Conservation (phyloP, 768 basidiomycete genomes). For the Gautieria morchelliformis region DNA sequence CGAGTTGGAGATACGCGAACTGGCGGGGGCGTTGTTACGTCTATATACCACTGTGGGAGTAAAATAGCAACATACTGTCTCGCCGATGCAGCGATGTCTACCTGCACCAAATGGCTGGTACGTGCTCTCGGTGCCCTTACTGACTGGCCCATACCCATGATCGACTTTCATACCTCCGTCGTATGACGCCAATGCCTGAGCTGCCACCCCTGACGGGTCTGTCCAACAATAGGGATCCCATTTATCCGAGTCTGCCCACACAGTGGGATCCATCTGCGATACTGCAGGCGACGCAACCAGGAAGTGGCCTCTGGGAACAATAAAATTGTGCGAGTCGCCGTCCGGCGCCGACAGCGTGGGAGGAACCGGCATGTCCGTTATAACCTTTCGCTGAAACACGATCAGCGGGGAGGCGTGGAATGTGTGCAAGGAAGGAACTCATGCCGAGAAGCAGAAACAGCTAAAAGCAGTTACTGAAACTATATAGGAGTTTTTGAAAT, state of each 20-base stretch:
- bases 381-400: slow-evolving; percentile 61
- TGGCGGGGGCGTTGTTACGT: slow-evolving; percentile 20
- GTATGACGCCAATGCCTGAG: slow-evolving; percentile 68
- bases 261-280: slow-evolving; percentile 72
- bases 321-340: slow-evolving; percentile 50
- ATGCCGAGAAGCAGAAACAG: no score
- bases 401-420: not conserved
- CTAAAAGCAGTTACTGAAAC: no score
- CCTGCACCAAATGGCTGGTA: slow-evolving; percentile 99
- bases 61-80: slow-evolving; percentile 41
- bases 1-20: slow-evolving; percentile 94
- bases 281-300: slow-evolving; percentile 85
- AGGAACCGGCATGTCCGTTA: slow-evolving; percentile 77
- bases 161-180: slow-evolving; percentile 86
- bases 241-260: slow-evolving; percentile 63
- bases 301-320: slow-evolving; percentile 84
- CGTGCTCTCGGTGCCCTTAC: slow-evolving; percentile 91
- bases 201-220: slow-evolving; percentile 75
- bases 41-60: not conserved
- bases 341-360: slow-evolving; percentile 69
- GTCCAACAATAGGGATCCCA: slow-evolving; percentile 86
- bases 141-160: slow-evolving; percentile 91
- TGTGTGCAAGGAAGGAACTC: not conserved
- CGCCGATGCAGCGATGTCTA: slow-evolving; percentile 89
- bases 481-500: no score